Percentiles rank a stretch among this genome's conserved stretches.
Evolutionary conservation across 495 filamentous ascomycete genomes (phyloP).

Genomic region (Hypoxylon rickii): DNA sequence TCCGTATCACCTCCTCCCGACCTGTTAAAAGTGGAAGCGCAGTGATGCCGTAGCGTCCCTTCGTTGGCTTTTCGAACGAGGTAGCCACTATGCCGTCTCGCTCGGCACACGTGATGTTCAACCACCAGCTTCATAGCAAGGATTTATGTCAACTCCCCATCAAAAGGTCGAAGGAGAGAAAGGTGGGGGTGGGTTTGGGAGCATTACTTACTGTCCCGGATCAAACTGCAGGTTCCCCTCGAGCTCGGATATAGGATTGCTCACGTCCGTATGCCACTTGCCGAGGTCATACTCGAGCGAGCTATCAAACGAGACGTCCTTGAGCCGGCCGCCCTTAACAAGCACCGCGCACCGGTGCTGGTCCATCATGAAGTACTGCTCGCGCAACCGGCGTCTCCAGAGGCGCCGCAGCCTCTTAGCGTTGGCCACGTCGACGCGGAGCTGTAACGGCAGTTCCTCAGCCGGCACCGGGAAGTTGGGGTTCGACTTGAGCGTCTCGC

Average conservation of each 20-base stretch:
- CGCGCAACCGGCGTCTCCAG: conserved; percentile 47
- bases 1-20: conserved; percentile 41
- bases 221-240: conserved; percentile 41
- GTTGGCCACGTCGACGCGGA: conserved; percentile 21
- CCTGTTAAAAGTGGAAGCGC: conserved; percentile 51
- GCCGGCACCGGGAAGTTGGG: neutral
- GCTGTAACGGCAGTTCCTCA: conserved; percentile 12
- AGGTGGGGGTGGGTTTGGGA: neutral
- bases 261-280: conserved; percentile 35
- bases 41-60: conserved; percentile 39
- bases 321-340: conserved; percentile 38
- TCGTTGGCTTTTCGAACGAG: conserved; percentile 43
- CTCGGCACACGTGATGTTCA: conserved; percentile 51
- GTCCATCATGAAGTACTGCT: conserved; percentile 48
- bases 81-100: conserved; percentile 52
- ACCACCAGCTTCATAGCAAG: conserved; percentile 50
- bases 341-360: conserved; percentile 40
- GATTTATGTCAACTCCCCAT: conserved; percentile 10
- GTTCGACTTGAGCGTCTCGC: conserved; percentile 7
- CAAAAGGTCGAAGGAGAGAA: neutral
- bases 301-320: conserved; percentile 37
- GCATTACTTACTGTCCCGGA: conserved; percentile 38
- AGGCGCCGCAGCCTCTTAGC: conserved; percentile 41
- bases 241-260: conserved; percentile 30
- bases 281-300: conserved; percentile 21